These are phyloP conservation scores for Thalassiosira sp. DNA, from an alignment of 352 stramenopile species.

Conservation along the genomic window DNA sequence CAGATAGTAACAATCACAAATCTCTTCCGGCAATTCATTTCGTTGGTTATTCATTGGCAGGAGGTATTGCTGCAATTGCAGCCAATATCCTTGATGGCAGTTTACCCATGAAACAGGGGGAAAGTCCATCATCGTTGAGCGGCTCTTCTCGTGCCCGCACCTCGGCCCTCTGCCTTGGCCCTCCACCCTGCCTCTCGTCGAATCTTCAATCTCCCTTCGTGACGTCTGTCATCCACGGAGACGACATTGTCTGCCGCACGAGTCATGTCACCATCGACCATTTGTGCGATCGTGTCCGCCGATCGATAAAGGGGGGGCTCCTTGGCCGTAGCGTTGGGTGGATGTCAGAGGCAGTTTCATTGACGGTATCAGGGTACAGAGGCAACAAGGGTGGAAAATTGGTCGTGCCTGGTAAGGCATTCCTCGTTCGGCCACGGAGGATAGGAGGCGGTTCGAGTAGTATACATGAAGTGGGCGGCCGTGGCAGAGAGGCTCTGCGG, in stretches of 20 bases:
- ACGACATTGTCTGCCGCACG: constrained; percentile 74
- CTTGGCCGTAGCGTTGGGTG: constrained; percentile 54
- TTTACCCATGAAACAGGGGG: constrained; percentile 51
- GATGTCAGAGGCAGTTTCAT: constrained; percentile 61
- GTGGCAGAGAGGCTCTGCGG: constrained; percentile 67
- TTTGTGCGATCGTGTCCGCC: constrained; percentile 54
- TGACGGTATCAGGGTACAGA: constrained; percentile 52
- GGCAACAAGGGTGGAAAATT: constrained; percentile 64
- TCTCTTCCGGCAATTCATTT: constrained; percentile 68
- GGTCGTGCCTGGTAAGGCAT: constrained; percentile 67
- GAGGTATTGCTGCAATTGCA: constrained; percentile 64
- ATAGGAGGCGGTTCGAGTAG: constrained; percentile 66
- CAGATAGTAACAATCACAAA: neutral
- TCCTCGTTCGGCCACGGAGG: constrained; percentile 68
- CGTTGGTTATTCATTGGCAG: constrained; percentile 73
- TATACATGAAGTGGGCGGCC: constrained; percentile 78
- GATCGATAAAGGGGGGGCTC: constrained; percentile 43
- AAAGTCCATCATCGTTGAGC: constrained; percentile 14
- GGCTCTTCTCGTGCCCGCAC: constrained; percentile 51
- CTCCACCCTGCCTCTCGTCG: constrained; percentile 70
- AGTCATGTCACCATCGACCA: constrained; percentile 56
- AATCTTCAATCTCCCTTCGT: constrained; percentile 69
- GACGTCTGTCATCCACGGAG: constrained; percentile 76
- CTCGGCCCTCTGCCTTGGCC: constrained; percentile 68
- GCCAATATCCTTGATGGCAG: constrained; percentile 72